Conservation (phyloP, 352 stramenopile genomes). For the Globisporangium nodosum region DNA sequence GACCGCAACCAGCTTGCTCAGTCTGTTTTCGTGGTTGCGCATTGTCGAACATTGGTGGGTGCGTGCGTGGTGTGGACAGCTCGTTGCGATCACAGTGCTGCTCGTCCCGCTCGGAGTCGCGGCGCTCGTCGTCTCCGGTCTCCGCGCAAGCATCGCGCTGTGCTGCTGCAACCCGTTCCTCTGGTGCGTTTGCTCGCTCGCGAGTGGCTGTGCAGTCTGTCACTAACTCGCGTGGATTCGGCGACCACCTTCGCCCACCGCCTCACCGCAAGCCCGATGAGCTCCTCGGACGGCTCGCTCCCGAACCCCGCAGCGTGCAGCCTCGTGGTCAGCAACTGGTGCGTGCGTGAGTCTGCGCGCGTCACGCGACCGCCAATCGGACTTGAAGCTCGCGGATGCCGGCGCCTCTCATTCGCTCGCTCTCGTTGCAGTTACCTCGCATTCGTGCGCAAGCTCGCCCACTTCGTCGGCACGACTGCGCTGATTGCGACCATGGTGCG, state of each 20-base stretch:
- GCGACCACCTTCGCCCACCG: background rate
- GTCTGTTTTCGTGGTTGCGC: too few species aligned
- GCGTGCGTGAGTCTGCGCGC: background rate
- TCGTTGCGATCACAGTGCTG: constrained; percentile 4
- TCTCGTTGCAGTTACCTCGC: constrained; percentile 12
- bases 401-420: background rate
- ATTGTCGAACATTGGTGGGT: background rate
- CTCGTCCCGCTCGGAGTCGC: constrained; percentile 11
- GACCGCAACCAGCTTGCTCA: background rate
- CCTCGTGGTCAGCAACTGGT: constrained; percentile 30
- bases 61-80: background rate
- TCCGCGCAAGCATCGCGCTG: constrained; percentile 22
- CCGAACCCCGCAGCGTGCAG: constrained; percentile 21
- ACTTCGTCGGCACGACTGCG: constrained; percentile 17
- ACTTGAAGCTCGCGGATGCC: too few species aligned
- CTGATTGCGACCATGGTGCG: constrained; percentile 14
- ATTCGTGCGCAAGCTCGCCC: constrained; percentile 18
- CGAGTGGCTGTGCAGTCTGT: background rate
- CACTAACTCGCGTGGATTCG: background rate
- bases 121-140: constrained; percentile 18
- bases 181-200: constrained; percentile 16
- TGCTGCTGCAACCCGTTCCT: constrained; percentile 31
- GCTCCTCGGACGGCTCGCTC: constrained; percentile 4
- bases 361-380: background rate
- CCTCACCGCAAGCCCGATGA: constrained; percentile 14